Evolutionary conservation across 805 yeast genomes (phyloP), one percentile per base, ranked within the genome.

Genomic region (Nakazawaea pomicola): DNA sequence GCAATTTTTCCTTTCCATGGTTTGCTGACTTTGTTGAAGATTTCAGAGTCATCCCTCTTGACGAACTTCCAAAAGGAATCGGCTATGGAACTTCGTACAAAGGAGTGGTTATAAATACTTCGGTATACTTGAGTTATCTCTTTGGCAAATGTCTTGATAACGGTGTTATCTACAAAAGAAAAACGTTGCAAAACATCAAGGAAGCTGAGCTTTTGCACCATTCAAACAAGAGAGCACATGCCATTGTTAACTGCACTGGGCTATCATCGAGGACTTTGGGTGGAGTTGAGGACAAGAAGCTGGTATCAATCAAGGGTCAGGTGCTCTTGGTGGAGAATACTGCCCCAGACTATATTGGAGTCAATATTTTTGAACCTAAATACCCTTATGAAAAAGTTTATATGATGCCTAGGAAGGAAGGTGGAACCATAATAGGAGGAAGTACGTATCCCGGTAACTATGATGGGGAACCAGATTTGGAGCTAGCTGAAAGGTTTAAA

Each of bases 401-500:
- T 52, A 61, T 76, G 27, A 74, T 81, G 67, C 88, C 88, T n/a
- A 60, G 88, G 42, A 75, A 74, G 46, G 88, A 81, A 58, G 87
- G 88, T n/a, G 85, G 84, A 33, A 65, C 76, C 25, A 75, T 81
- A 29, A 68, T 81, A 43, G 89, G 88, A 3, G 89, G 88, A 0
- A 54, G 57, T 25, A 33, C 49, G 10, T 46, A 50, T 29, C 50
- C 56, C 10, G 54, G 51, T 20, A 48, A 50, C 40, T 36, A 43
- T 9, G 43, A 47, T 6, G 47, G 36, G 14, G 36, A 49, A 3
- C 61, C 63, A 31, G 80, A 78, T 47, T 51, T 55, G 3, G 72
- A 55, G 12, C 60, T 78, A 38, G 66, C 75, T 1, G 50, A 67
- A 39, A 61, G 85, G 36, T 71, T 78, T 3, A 45, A 72, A 15